Evolutionary conservation across 495 filamentous ascomycete genomes (phyloP), one percentile per base, ranked within the genome.

Genomic region (Trichoderma orchidacearum): DNA sequence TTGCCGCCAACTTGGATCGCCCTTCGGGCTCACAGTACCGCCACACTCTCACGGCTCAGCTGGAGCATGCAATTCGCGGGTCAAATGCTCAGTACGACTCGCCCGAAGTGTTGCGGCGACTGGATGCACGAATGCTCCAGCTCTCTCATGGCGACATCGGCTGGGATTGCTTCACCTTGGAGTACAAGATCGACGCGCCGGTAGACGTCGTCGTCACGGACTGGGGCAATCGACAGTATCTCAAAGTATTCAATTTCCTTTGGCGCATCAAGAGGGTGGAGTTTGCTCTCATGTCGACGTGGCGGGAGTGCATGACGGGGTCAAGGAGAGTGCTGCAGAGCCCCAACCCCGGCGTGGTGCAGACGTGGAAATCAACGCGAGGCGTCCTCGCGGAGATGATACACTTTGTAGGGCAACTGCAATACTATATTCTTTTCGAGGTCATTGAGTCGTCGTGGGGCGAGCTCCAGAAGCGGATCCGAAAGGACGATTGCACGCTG

Each of bases 201-300:
- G 89, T 97, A 25, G 94, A 99, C 64, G 93, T 97, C 54, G 90
- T 99, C 54, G 91, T 99, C 12, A 96, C 92, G 0, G 87, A 91
- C 1, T 95, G 88, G 81, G 90, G 87, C 32, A 92, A 87, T 55
- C 88, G 89, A 2, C 91, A 97, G 65, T 99, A 99, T 68, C 84
- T 99, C 59, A 96, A 96, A 64, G 87, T 97, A 28, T 99, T 99
- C 82, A 99, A 99, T 68, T 96, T 99, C 69, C 82, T 99, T 3
- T 99, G 94, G 94, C 87, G 94, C 55, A 84, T 97, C 62, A 99
- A 99, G 69, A 85, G 94, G 48, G 92, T 99, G 52, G 94, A 97
- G 66, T 99, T 97, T 67, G 89, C 87, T 0, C 79, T 99, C 0
- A 79, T 81, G 18, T 89, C 86, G 35, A 90, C 88, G 36, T 99